Percentiles rank a stretch among this genome's conserved stretches.
These are phyloP conservation scores for Cutaneotrichosporon mucoides DNA, from an alignment of 1,284 basidiomycete genomes.

Conservation along the genomic window DNA sequence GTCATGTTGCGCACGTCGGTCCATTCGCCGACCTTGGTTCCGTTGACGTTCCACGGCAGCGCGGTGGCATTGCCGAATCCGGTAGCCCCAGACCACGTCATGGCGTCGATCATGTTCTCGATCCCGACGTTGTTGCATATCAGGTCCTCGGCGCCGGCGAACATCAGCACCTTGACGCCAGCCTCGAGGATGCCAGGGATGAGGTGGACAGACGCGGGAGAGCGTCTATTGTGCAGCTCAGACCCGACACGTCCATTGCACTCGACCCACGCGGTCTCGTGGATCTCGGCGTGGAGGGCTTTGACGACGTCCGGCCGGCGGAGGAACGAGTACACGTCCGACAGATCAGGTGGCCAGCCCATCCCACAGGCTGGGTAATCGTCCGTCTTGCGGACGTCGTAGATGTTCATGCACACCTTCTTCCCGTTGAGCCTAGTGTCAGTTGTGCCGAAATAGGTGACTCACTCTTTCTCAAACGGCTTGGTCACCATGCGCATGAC, in stretches of 20 bases:
- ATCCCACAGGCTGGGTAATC: constrained; percentile 85
- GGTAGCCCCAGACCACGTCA: constrained; percentile 80
- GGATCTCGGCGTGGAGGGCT: constrained; percentile 75
- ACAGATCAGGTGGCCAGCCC: constrained; percentile 95
- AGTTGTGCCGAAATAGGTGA: constrained; percentile 14
- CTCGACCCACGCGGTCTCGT: constrained; percentile 83
- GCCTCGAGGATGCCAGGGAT: constrained; percentile 70
- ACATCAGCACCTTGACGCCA: constrained; percentile 79
- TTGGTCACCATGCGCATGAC: constrained; percentile 63
- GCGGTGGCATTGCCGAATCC: constrained; percentile 74
- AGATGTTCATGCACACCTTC: constrained; percentile 85
- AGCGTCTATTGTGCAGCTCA: constrained; percentile 61
- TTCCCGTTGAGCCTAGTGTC: constrained; percentile 62
- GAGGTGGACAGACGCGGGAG: constrained; percentile 69
- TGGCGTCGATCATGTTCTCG: constrained; percentile 73
- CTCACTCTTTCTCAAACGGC: constrained; percentile 63
- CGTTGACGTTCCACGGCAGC: constrained; percentile 74
- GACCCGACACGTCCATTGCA: constrained; percentile 68
- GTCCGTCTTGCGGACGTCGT: constrained; percentile 87
- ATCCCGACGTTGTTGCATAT: constrained; percentile 95
- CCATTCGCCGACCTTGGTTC: constrained; percentile 81
- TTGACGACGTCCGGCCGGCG: constrained; percentile 75
- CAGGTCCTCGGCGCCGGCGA: constrained; percentile 91
- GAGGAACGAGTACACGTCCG: constrained; percentile 72
- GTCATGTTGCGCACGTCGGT: constrained; percentile 80